Evolutionary conservation across 2,329 filamentous ascomycete genomes (phyloP), one percentile per base, ranked within the genome.

Genomic region (Rachicladosporium sp.): DNA sequence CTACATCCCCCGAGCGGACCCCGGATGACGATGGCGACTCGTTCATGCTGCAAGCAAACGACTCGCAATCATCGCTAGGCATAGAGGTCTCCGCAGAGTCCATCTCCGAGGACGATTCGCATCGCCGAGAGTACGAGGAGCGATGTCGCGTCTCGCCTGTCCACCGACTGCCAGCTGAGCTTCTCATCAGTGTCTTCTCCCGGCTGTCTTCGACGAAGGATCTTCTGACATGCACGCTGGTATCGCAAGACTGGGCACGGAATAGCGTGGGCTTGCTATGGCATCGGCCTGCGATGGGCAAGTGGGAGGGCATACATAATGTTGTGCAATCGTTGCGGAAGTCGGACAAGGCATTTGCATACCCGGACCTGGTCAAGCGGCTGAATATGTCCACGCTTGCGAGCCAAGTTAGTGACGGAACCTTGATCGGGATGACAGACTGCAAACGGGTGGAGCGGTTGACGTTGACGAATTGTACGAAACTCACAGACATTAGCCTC

Each of bases 21-120:
- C 82, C 86, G 56, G 86, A 93, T 63, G 82, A 88, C 56, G 89
- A 95, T 64, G 93, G 87, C 50, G 89, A 95, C 64, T 94, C 91
- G 62, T 91, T 91, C 61, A 80, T 82, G 58, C 75, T 73, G 42
- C 80, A 82, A 49, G 62, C 70, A 53, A 94, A 95, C 66, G 89
- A 95, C 65, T 95, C 89, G 3, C 76, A 91, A 59, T 95, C 89
- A 1, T 95, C 89, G 1, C 73, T 95, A 41, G 87, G 86, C 38
- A 76, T 86, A 29, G 82, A 82, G 34, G 81, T 56, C 41, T 54
- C 55, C 2, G 47, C 50, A 12, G 54, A 58, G 42, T 15, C 11
- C 11, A 66, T 65, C 19, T 53, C 78, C 79, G 55, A 82, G 86
- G 53, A 81, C 79, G 73, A 79, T 73, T 57, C 76, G 76, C 51